A percentile compares a stretch with the other conserved stretches of the same genome.
Conservation (phyloP, 371 early-diverging fungal species). For the Mucor lusitanicus region DNA sequence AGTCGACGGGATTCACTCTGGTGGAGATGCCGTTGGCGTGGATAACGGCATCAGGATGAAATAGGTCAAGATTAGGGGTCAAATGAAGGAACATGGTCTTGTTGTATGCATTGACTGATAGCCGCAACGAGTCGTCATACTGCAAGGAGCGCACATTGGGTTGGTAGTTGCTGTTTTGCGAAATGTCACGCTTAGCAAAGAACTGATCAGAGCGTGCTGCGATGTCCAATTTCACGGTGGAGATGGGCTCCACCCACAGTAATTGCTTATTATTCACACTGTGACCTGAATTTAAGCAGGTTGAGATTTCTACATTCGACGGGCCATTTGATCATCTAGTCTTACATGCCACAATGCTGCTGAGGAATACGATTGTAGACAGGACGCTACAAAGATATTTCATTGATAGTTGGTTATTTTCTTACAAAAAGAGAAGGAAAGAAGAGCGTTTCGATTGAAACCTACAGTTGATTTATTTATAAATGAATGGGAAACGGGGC, state of each 20-base stretch:
- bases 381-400: background rate
- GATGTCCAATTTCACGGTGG: conserved; percentile 32
- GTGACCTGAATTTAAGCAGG: conserved; percentile 7
- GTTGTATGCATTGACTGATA: conserved; percentile 71
- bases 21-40: conserved; percentile 24
- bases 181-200: conserved; percentile 39
- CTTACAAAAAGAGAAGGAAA: background rate
- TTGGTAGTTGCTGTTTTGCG: conserved; percentile 30
- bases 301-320: background rate
- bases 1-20: conserved; percentile 31
- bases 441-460: background rate
- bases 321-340: background rate
- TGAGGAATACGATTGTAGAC: background rate
- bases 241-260: conserved; percentile 33
- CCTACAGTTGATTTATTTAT: background rate
- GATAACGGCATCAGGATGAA: conserved; percentile 72
- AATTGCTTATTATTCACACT: conserved; percentile 33
- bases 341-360: background rate
- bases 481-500: background rate
- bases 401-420: background rate
- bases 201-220: conserved; percentile 39
- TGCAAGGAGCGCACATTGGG: conserved; percentile 32
- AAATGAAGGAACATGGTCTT: conserved; percentile 74
- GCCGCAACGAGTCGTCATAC: conserved; percentile 64
- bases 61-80: conserved; percentile 71